Evolutionary conservation across 352 stramenopile species (phyloP).

Genomic region (Phytophthora constricta): DNA sequence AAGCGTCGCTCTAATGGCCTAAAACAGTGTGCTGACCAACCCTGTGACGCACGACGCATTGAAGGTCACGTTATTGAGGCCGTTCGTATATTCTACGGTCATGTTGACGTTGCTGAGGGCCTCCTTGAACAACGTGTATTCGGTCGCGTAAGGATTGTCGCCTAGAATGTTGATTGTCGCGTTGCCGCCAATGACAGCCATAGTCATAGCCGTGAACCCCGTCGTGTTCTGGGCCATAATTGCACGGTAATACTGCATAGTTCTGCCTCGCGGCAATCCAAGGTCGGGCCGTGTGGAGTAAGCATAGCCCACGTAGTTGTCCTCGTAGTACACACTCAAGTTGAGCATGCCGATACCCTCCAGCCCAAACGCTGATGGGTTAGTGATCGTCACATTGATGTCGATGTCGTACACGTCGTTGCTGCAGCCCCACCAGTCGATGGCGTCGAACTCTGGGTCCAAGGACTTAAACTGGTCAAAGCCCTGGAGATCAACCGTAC

Average conservation of each 20-base stretch:
- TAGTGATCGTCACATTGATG: slow-evolving; percentile 64
- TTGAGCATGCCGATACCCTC: slow-evolving; percentile 68
- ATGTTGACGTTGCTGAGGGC: slow-evolving; percentile 28
- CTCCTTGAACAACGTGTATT: neutral
- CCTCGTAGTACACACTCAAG: slow-evolving; percentile 68
- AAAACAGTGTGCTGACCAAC: neutral
- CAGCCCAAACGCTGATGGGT: slow-evolving; percentile 53
- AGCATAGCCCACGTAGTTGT: slow-evolving; percentile 66
- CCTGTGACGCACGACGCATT: slow-evolving; percentile 13
- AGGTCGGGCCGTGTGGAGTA: slow-evolving; percentile 49
- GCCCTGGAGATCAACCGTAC: slow-evolving; percentile 48
- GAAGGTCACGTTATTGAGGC: slow-evolving; percentile 33
- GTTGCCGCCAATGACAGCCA: slow-evolving; percentile 40
- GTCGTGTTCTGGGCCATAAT: slow-evolving; percentile 44
- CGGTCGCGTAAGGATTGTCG: slow-evolving; percentile 32
- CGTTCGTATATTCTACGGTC: slow-evolving; percentile 47
- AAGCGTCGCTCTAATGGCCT: too few relatives aligned
- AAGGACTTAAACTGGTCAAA: slow-evolving; percentile 58
- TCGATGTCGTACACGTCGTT: slow-evolving; percentile 50
- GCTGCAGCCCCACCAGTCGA: slow-evolving; percentile 26
- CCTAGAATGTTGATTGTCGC: slow-evolving; percentile 56
- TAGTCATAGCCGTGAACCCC: slow-evolving; percentile 44
- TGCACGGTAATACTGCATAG: slow-evolving; percentile 53
- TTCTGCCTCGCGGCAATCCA: slow-evolving; percentile 51
- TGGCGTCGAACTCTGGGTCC: slow-evolving; percentile 11